phyloP scores from a whole-genome alignment of 2,329 filamentous ascomycete species.

The Cladosporium sp. region DNA sequence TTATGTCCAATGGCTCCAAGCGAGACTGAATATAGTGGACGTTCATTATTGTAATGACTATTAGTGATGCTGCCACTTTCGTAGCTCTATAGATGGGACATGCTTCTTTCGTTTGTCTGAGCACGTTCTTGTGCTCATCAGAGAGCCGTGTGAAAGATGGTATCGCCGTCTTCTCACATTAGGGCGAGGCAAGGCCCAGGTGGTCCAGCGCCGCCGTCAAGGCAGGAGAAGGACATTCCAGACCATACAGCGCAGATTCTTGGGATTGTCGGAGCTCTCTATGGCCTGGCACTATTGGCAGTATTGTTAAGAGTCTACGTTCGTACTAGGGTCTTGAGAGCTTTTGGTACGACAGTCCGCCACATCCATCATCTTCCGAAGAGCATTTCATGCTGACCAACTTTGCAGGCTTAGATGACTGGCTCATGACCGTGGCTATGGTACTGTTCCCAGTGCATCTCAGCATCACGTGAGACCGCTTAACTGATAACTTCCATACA shows the following conservation, averaged over 20 bases:
- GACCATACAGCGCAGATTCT: not conserved
- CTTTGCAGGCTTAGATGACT: not conserved
- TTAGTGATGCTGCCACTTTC: no score
- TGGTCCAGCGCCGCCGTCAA: not conserved
- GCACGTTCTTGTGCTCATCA: no score
- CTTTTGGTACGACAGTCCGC: not conserved
- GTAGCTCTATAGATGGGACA: no score
- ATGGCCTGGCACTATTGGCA: not conserved
- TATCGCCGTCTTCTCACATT: no score
- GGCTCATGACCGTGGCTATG: not conserved
- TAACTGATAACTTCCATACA: not conserved
- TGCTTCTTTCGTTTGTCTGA: no score
- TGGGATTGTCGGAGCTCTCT: not conserved
- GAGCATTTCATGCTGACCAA: not conserved
- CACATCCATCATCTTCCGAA: not conserved
- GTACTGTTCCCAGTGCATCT: no score
- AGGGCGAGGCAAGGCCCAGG: not conserved
- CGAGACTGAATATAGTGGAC: no score
- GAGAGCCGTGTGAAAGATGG: no score
- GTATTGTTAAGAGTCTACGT: not conserved
- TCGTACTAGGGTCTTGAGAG: not conserved
- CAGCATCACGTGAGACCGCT: no score
- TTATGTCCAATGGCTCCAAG: no score
- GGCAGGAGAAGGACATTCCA: not conserved
- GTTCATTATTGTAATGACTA: no score